These are phyloP conservation scores for Cystodermella granulosa DNA, from an alignment of 1,284 basidiomycete genomes.

Conservation along the genomic window DNA sequence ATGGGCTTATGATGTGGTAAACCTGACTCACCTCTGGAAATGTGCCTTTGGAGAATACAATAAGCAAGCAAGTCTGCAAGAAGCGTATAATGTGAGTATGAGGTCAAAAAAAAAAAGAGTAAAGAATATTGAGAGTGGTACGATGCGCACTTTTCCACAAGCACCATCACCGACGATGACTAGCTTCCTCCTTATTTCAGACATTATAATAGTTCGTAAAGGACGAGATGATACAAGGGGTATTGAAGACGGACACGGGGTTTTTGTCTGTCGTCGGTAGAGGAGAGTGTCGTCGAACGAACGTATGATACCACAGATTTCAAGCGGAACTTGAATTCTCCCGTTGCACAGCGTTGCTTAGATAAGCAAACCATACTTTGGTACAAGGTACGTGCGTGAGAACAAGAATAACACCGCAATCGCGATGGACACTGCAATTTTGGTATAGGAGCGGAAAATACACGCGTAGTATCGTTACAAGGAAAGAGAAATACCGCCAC, in stretches of 20 bases:
- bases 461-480: too few species aligned
- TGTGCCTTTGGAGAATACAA: slow-evolving; percentile 85
- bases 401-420: not conserved
- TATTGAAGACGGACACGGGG: slow-evolving; percentile 1
- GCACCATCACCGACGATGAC: slow-evolving; percentile 81
- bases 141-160: slow-evolving; percentile 63
- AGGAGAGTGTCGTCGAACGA: slow-evolving; percentile 10
- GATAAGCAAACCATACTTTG: not conserved
- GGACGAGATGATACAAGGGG: not conserved
- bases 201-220: slow-evolving; percentile 42
- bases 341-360: not conserved
- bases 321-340: slow-evolving; percentile 18
- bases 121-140: not conserved
- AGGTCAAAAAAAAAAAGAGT: slow-evolving; percentile 1
- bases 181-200: slow-evolving; percentile 73
- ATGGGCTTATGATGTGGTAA: too few species aligned
- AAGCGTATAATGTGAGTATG: slow-evolving; percentile 1
- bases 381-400: not conserved
- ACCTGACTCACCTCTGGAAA: slow-evolving; percentile 84
- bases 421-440: too few species aligned
- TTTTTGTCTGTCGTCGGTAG: slow-evolving; percentile 1
- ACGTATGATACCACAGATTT: slow-evolving; percentile 19
- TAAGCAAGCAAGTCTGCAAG: slow-evolving; percentile 70
- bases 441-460: too few species aligned
- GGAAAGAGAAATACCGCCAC: slow-evolving; percentile 39